A percentile compares a stretch with the other conserved stretches of the same genome.
Evolutionary conservation across 2,329 filamentous ascomycete genomes (phyloP).

Genomic region (Hypoxylon sp.): DNA sequence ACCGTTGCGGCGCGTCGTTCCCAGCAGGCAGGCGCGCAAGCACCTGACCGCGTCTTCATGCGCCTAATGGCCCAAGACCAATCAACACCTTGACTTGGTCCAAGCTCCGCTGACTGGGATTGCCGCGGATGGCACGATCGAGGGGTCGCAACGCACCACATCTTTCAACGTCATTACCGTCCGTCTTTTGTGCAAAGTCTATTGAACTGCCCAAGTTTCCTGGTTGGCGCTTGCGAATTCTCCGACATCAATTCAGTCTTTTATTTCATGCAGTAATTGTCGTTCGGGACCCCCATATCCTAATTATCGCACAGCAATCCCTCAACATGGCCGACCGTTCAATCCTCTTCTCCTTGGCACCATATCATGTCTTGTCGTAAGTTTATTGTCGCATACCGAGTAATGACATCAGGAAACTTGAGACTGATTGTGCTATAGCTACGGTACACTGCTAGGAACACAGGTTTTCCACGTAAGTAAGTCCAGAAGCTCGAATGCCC

Average conservation of each 20-base stretch:
- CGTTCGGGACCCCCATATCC: slow-evolving; percentile 13
- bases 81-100: slow-evolving; percentile 38
- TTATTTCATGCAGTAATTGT: background rate
- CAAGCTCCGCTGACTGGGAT: slow-evolving; percentile 38
- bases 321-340: slow-evolving; percentile 62
- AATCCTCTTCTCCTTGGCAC: slow-evolving; percentile 73
- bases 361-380: slow-evolving; percentile 84
- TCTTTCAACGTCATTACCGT: slow-evolving; percentile 35
- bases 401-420: background rate
- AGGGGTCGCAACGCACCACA: slow-evolving; percentile 31
- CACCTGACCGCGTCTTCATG: slow-evolving; percentile 48
- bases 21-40: slow-evolving; percentile 47
- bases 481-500: slow-evolving; percentile 2
- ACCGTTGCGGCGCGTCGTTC: slow-evolving; percentile 21
- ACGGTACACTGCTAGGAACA: slow-evolving; percentile 88
- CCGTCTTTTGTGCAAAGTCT: slow-evolving; percentile 18
- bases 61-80: slow-evolving; percentile 31
- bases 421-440: slow-evolving; percentile 65
- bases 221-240: slow-evolving; percentile 3
- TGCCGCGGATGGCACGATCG: slow-evolving; percentile 34
- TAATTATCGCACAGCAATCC: slow-evolving; percentile 5
- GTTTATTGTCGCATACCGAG: slow-evolving; percentile 38
- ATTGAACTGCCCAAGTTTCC: slow-evolving; percentile 24
- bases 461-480: slow-evolving; percentile 84
- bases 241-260: slow-evolving; percentile 7